Base-by-base conservation (phyloP, 805 yeast species). In the Suhomyces sp. region DNA sequence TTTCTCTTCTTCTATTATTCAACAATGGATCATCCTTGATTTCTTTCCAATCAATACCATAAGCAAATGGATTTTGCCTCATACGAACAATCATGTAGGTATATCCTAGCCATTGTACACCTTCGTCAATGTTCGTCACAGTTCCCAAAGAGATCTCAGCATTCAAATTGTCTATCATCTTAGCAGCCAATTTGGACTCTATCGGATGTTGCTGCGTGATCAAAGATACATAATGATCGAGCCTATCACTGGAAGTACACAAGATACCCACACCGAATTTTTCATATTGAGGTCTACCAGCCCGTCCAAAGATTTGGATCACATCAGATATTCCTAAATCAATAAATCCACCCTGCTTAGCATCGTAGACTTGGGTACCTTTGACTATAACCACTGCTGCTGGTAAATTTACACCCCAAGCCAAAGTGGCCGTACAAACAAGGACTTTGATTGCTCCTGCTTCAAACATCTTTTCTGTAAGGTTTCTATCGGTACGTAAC, bases 381-480 rank as follows among this genome's bases (percentile, higher is more conserved):
- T 93, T 93, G 20, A 93, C 80, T 43, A 93, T 86, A 14, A 93
- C 99, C 25, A 88, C 96, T 2, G 96, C 97, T 5, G 98, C 98
- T 2, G 99, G 98, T 40, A 93, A 68, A 54, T 93, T 93, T 13
- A 93, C 98, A 75, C 99, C 99, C 99, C 99, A 93, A 0, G 99
- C 99, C 39, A 93, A 74, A 0, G 99, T 93, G 0, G 98, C 95
- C 2, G 99, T 93, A 72, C 96, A 88, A 51, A 95, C 84, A 12
- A 93, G 65, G 0, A 93, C 98, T 40, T 82, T 85, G 43, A 93
- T 83, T 0, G 88, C 84, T 26, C 98, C 98, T 19, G 71, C 66
- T 19, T 81, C 69, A 55, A 93, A 93, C 83, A 91, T 76, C 53
- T 81, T 82, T 51, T 95, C 98, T 0, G 95, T 83, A 34, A 88